Percentiles rank a stretch among this genome's conserved stretches.
phyloP scores from a whole-genome alignment of 2,329 filamentous ascomycete genomes.

The Colletotrichum camelliae region DNA sequence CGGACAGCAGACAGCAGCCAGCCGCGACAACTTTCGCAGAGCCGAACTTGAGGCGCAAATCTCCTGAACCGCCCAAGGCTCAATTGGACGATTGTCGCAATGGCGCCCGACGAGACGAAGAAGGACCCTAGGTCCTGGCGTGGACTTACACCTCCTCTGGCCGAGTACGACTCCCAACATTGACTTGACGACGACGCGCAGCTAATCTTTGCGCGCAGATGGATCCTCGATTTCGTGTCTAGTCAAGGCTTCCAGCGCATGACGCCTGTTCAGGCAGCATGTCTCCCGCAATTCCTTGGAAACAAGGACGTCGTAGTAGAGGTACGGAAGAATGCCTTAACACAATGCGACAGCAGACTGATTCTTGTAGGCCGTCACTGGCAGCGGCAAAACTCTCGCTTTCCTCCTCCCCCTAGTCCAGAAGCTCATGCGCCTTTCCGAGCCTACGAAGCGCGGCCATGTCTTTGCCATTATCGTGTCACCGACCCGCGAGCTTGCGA shows the following conservation, averaged over 20 bases:
- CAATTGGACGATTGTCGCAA: slow-evolving; percentile 13
- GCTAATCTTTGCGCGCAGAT: slow-evolving; percentile 77
- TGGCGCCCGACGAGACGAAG: slow-evolving; percentile 43
- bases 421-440: slow-evolving; percentile 78
- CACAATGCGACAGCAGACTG: not conserved
- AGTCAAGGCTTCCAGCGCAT: slow-evolving; percentile 87
- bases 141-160: slow-evolving; percentile 41
- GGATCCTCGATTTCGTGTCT: slow-evolving; percentile 83
- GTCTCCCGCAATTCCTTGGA: slow-evolving; percentile 85
- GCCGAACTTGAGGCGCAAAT: not conserved
- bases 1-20: not conserved
- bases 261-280: slow-evolving; percentile 94
- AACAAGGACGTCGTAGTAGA: slow-evolving; percentile 95
- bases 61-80: not conserved
- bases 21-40: not conserved
- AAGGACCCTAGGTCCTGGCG: slow-evolving; percentile 55
- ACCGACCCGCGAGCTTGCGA: slow-evolving; percentile 89
- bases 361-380: slow-evolving; percentile 73
- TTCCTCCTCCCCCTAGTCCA: slow-evolving; percentile 82
- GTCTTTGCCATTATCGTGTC: slow-evolving; percentile 91
- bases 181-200: slow-evolving; percentile 60
- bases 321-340: slow-evolving; percentile 38
- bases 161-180: slow-evolving; percentile 27
- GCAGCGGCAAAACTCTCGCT: slow-evolving; percentile 87
- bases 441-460: slow-evolving; percentile 87